Base-by-base conservation (phyloP, 805 yeast genomes). In the Cyberlindnera veronae region DNA sequence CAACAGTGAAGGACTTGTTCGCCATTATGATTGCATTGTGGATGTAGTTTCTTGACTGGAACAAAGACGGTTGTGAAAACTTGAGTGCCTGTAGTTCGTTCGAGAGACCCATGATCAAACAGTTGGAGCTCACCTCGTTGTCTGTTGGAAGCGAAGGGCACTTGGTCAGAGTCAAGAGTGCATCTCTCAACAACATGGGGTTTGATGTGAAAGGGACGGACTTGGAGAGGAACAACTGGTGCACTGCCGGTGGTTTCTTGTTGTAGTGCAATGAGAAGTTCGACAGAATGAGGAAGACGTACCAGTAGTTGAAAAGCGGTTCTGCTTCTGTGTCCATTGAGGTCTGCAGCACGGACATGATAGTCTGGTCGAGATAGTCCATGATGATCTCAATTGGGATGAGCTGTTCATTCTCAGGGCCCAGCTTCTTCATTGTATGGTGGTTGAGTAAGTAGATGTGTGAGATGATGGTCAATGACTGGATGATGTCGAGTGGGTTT, bases 11-110 rank as follows among this genome's bases (percentile, higher is more conserved):
- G 28, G 53, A 66, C 50, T 72, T 74, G 48, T 75, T 76, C 8
- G 74, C 67, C 49, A 76, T 62, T 13, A 77, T 76, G 15, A 76
- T 70, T 1, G 79, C 66, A 51, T 76, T 75, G 46, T 77, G 82
- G 9, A 77, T 54, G 20, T 64, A 62, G 44, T 69, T 66, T 36
- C 66, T 66, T 46, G 66, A 61, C 19, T 57, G 51, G 35, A 57
- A 57, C 4, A 58, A 41, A 5, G 16, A 34, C 15, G 23, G 37
- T 17, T 36, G 41, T 14, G 45, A 42, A 23, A 48, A 47, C 16
- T 52, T 48, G 8, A 55, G 24, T 8, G 45, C 29, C 29, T 61
- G 64, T 2, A 61, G 34, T 36, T 61, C 65, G 29, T 53, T 55
- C 5, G 50, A 39, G 9, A 46, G 32, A 3, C 41, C 50, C 45